Conservation (phyloP, 257 asterid species). For the Petunia axillaris region DNA sequence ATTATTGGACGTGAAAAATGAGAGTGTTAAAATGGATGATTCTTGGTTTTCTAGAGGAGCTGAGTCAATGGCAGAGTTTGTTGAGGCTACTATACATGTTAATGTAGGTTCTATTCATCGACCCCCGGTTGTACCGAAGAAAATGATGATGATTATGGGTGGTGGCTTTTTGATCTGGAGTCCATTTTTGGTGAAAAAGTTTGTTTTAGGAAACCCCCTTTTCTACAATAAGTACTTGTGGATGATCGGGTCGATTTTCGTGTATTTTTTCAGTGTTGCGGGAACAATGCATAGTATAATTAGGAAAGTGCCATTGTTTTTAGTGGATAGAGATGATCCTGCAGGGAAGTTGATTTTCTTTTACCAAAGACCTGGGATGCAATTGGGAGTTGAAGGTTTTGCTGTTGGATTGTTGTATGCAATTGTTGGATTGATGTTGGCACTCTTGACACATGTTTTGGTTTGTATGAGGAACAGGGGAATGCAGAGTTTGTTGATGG, state of each 20-base stretch:
- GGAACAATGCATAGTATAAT: constrained; percentile 93
- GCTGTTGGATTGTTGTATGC: constrained; percentile 80
- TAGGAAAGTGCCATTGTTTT: constrained; percentile 88
- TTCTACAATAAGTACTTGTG: constrained; percentile 71
- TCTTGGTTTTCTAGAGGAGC: constrained; percentile 68
- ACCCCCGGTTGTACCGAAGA: constrained; percentile 68
- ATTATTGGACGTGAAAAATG: constrained; percentile 57
- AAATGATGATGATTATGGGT: constrained; percentile 49
- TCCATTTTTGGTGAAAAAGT: constrained; percentile 64
- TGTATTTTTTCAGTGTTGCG: constrained; percentile 92
- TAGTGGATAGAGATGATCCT: constrained; percentile 72
- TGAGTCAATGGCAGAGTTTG: constrained; percentile 82
- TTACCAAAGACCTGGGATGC: constrained; percentile 93
- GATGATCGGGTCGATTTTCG: constrained; percentile 82
- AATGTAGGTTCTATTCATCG: constrained; percentile 62
- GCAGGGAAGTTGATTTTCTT: constrained; percentile 64
- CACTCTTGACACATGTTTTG: constrained; percentile 65
- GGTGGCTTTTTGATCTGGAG: constrained; percentile 48
- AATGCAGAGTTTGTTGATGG: constrained; percentile 56
- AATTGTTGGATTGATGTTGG: constrained; percentile 78
- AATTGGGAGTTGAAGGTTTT: constrained; percentile 92
- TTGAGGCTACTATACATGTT: constrained; percentile 51
- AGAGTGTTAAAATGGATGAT: constrained; percentile 73
- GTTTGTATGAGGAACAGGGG: constrained; percentile 54
- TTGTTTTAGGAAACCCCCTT: constrained; percentile 62